These are phyloP conservation scores for Cercospora citrullina DNA, from an alignment of 2,329 filamentous ascomycete genomes.

Conservation along the genomic window DNA sequence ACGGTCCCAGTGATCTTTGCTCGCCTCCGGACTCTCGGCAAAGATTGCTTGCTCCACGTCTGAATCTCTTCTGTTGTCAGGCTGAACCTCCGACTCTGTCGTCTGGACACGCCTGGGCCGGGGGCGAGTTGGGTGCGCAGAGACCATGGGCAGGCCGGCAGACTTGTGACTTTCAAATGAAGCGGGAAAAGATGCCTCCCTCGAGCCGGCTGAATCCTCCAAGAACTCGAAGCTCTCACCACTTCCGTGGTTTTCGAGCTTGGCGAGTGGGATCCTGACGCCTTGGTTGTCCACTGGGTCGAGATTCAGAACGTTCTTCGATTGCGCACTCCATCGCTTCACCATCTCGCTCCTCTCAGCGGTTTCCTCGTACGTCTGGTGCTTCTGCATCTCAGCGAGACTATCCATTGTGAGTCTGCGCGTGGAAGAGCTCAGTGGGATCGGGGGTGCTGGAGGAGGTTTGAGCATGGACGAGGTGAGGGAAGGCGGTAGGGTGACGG, in stretches of 20 bases:
- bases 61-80: neutral
- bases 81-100: constrained; percentile 9
- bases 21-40: constrained; percentile 14
- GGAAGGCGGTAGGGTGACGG: constrained; percentile 32
- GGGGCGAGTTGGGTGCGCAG: constrained; percentile 26
- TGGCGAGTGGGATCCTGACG: constrained; percentile 35
- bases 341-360: constrained; percentile 28
- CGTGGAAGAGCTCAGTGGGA: constrained; percentile 3
- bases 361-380: constrained; percentile 20
- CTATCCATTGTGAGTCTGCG: constrained; percentile 28
- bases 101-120: neutral
- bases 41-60: constrained; percentile 21
- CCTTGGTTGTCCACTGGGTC: constrained; percentile 28
- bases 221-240: constrained; percentile 65
- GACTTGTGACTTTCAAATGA: constrained; percentile 46
- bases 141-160: constrained; percentile 25
- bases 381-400: constrained; percentile 29
- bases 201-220: constrained; percentile 61
- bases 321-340: constrained; percentile 32
- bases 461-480: constrained; percentile 21
- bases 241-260: constrained; percentile 56
- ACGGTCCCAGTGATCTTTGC: neutral
- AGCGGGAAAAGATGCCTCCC: constrained; percentile 54
- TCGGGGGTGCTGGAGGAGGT: neutral
- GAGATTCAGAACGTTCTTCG: constrained; percentile 32